Conservation (phyloP, 2,329 filamentous ascomycete genomes). For the Hymenoscyphus salicellus region DNA sequence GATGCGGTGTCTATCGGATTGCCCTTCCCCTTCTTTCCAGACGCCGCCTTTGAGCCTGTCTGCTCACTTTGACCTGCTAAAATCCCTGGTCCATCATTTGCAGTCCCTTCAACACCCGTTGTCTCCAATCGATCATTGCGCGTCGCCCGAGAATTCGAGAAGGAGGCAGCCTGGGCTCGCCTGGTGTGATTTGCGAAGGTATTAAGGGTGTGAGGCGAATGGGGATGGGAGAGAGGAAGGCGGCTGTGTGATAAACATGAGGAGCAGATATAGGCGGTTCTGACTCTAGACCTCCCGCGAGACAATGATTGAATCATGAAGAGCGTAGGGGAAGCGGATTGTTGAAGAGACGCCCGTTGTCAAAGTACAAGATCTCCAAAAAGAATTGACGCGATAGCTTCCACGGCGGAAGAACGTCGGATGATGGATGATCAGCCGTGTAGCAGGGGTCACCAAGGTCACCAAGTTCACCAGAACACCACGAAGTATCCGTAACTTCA, state of each 20-base stretch:
- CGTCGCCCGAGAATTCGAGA: neutral
- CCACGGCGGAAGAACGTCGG: neutral
- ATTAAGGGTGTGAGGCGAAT: neutral
- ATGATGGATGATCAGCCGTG: no score
- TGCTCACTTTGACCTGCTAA: neutral
- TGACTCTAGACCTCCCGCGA: slow-evolving; percentile 3
- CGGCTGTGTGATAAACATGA: slow-evolving; percentile 5
- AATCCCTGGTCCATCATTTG: neutral
- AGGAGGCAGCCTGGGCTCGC: neutral
- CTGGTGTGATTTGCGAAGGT: neutral
- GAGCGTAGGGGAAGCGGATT: neutral
- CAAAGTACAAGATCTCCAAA: neutral
- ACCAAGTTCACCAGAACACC: neutral
- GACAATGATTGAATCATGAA: slow-evolving; percentile 12
- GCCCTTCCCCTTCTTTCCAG: neutral
- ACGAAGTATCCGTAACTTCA: neutral
- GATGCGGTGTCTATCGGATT: neutral
- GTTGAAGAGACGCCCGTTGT: neutral
- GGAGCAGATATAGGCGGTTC: slow-evolving; percentile 5
- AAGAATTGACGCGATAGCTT: neutral
- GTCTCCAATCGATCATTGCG: neutral
- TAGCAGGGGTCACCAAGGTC: neutral
- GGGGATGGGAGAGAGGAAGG: neutral
- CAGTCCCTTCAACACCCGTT: neutral
- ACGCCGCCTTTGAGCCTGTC: neutral